phyloP scores from a whole-genome alignment of 2,329 filamentous ascomycete genomes.

The Clonostachys byssicola region DNA sequence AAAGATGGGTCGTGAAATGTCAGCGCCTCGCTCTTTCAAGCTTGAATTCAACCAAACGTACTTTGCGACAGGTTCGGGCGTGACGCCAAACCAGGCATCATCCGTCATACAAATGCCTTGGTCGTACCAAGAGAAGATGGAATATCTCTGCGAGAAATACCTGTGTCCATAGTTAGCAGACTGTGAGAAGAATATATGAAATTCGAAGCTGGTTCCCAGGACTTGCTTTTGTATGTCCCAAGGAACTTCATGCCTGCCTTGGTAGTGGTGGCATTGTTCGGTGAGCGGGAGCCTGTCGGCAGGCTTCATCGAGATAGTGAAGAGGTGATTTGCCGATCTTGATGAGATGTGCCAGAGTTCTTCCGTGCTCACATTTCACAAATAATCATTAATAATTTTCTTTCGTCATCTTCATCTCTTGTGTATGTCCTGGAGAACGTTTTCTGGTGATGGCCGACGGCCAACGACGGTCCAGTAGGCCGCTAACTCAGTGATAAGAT shows the following conservation, averaged over 20 bases:
- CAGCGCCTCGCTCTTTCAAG: neutral
- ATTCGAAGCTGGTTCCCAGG: neutral
- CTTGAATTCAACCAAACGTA: constrained; percentile 33
- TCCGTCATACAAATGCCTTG: constrained; percentile 87
- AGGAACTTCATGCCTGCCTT: constrained; percentile 65
- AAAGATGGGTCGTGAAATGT: constrained; percentile 11
- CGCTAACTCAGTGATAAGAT: too few species aligned
- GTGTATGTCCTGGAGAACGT: too few species aligned
- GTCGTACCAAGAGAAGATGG: constrained; percentile 84
- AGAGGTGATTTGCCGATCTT: too few species aligned
- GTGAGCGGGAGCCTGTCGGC: constrained; percentile 47
- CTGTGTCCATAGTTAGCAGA: constrained; percentile 34
- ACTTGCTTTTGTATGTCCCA: constrained; percentile 79
- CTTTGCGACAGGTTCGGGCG: constrained; percentile 86
- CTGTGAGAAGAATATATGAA: neutral
- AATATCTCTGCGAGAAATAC: constrained; percentile 87
- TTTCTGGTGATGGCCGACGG: too few species aligned
- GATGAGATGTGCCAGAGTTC: too few species aligned
- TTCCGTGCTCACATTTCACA: too few species aligned
- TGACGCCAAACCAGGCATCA: constrained; percentile 95
- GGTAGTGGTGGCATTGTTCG: constrained; percentile 72
- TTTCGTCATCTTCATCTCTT: too few species aligned
- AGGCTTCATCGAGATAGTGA: constrained; percentile 27
- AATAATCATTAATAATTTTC: too few species aligned
- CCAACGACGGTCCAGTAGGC: too few species aligned